Evolutionary conservation across 495 filamentous ascomycete species (phyloP).

Genomic region (Trichoderma virens): DNA sequence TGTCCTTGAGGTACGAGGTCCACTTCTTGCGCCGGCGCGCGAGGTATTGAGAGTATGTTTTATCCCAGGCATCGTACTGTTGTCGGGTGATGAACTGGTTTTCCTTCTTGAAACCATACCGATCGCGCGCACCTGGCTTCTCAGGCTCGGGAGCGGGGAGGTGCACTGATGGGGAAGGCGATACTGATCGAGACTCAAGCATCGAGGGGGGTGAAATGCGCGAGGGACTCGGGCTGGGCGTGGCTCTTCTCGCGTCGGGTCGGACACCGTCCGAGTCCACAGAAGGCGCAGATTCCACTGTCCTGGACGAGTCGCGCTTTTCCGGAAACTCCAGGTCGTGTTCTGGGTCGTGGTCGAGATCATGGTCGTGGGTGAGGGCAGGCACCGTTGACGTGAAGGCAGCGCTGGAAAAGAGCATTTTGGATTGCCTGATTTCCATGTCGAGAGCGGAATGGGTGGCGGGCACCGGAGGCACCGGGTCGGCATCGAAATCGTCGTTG

Average conservation of each 20-base stretch:
- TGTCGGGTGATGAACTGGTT: slow-evolving; percentile 66
- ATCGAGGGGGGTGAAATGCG: slow-evolving; percentile 11
- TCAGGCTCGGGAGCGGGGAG: slow-evolving; percentile 23
- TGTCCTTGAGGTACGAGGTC: slow-evolving; percentile 65
- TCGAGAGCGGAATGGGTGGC: background rate
- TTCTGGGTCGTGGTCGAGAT: slow-evolving; percentile 17
- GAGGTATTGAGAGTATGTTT: slow-evolving; percentile 59
- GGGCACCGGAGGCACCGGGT: slow-evolving; percentile 6
- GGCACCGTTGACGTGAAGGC: slow-evolving; percentile 7
- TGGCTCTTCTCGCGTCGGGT: background rate
- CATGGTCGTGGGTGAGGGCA: background rate
- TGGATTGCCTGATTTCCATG: slow-evolving; percentile 8
- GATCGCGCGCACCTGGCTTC: slow-evolving; percentile 49
- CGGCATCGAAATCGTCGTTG: background rate
- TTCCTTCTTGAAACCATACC: slow-evolving; percentile 88
- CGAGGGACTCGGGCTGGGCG: background rate
- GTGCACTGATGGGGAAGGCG: background rate
- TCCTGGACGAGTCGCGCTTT: slow-evolving; percentile 27
- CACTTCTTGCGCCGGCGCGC: slow-evolving; percentile 72
- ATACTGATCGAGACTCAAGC: background rate
- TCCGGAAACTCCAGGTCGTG: slow-evolving; percentile 13
- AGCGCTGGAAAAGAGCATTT: background rate
- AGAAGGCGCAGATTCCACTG: slow-evolving; percentile 19
- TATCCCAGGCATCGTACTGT: slow-evolving; percentile 78
- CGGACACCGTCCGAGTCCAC: background rate